These are phyloP conservation scores for Terfezia boudieri DNA, from an alignment of 495 filamentous ascomycete genomes.

Conservation along the genomic window DNA sequence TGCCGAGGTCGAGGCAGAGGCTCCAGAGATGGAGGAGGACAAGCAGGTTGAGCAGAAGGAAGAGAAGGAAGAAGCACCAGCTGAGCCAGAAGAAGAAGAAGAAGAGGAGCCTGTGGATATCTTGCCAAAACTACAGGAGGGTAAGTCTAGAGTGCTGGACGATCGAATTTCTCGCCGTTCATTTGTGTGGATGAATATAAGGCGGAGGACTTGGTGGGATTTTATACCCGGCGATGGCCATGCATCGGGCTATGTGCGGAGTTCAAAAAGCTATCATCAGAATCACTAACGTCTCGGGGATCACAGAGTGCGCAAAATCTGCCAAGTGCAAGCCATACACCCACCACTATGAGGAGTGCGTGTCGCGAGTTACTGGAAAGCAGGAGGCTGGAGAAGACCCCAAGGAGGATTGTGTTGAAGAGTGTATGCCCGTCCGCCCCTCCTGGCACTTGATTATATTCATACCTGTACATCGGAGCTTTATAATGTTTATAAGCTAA, in stretches of 20 bases:
- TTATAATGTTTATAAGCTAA: slow-evolving; percentile 6
- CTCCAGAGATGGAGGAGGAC: slow-evolving; percentile 30
- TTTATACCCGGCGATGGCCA: too few relatives aligned
- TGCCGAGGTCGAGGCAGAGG: slow-evolving; percentile 37
- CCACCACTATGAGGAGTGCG: slow-evolving; percentile 96
- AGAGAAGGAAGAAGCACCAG: slow-evolving; percentile 19
- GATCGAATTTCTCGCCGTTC: neutral
- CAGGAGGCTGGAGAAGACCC: slow-evolving; percentile 39
- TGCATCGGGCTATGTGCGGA: neutral
- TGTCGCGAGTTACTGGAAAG: slow-evolving; percentile 67
- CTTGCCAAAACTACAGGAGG: slow-evolving; percentile 75
- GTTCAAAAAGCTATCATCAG: neutral
- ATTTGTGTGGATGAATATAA: slow-evolving; percentile 1
- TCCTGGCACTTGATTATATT: slow-evolving; percentile 7
- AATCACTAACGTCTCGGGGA: slow-evolving; percentile 16
- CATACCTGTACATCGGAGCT: neutral
- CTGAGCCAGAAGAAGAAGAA: slow-evolving; percentile 52
- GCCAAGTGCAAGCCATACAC: slow-evolving; percentile 66
- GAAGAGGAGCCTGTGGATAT: slow-evolving; percentile 75
- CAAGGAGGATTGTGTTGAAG: slow-evolving; percentile 93
- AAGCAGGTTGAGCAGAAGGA: slow-evolving; percentile 23
- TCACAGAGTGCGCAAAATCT: slow-evolving; percentile 64
- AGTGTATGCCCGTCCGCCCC: slow-evolving; percentile 44
- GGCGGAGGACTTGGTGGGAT: neutral
- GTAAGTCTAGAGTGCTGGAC: slow-evolving; percentile 32